Conservation (phyloP, 1,284 basidiomycete genomes). For the Heimioporus punctisporus region DNA sequence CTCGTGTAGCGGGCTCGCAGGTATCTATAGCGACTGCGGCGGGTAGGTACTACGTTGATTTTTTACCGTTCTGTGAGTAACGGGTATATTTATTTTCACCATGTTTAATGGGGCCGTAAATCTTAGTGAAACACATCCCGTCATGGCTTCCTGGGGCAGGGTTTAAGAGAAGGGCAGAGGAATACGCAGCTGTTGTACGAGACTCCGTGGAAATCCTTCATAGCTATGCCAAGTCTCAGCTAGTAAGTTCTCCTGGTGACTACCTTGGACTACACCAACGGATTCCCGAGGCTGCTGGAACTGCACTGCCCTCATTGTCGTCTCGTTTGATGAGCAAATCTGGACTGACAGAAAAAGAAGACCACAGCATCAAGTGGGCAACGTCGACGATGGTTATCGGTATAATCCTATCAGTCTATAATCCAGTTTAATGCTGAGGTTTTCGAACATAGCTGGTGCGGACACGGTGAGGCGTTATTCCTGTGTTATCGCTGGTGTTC, state of each 20-base stretch:
- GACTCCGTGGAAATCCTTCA: slow-evolving; percentile 52
- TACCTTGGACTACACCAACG: too few relatives aligned
- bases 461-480: slow-evolving; percentile 41
- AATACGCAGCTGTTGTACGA: slow-evolving; percentile 52
- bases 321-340: slow-evolving; percentile 51
- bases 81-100: slow-evolving; percentile 1
- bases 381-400: slow-evolving; percentile 62
- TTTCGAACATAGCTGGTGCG: slow-evolving; percentile 37
- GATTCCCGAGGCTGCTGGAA: slow-evolving; percentile 47
- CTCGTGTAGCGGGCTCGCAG: slow-evolving; percentile 55
- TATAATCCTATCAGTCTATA: slow-evolving; percentile 15
- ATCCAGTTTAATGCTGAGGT: slow-evolving; percentile 1
- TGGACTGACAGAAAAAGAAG: slow-evolving; percentile 47
- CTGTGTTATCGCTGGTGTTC: slow-evolving; percentile 26
- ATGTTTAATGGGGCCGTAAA: too few relatives aligned
- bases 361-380: slow-evolving; percentile 60
- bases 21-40: slow-evolving; percentile 60
- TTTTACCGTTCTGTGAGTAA: slow-evolving; percentile 53
- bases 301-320: slow-evolving; percentile 51
- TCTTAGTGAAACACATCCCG: slow-evolving; percentile 59
- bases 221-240: slow-evolving; percentile 61
- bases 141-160: slow-evolving; percentile 66
- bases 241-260: slow-evolving; percentile 53
- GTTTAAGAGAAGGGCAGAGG: slow-evolving; percentile 54
- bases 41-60: slow-evolving; percentile 61